These are phyloP conservation scores for Zygoascus tannicola DNA, from an alignment of 805 yeast genomes.

Conservation along the genomic window DNA sequence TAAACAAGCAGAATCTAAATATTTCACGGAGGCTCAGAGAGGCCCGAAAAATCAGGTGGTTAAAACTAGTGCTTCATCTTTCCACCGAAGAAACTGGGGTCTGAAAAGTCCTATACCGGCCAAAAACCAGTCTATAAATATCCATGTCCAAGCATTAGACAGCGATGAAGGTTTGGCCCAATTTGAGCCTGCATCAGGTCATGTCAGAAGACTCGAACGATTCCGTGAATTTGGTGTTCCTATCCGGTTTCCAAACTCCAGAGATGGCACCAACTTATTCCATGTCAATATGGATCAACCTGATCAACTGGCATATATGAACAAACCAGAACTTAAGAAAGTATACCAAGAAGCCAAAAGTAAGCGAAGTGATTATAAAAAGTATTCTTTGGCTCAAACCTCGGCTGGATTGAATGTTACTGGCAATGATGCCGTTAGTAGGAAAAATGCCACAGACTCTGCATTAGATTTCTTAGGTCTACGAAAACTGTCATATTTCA, in stretches of 20 bases:
- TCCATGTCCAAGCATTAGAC: constrained; percentile 22
- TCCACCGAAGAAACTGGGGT: constrained; percentile 30
- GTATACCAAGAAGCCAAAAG: constrained; percentile 13
- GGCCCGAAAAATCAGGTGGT: constrained; percentile 25
- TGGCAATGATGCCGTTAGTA: not conserved
- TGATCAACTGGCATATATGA: constrained; percentile 5
- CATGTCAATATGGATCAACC: constrained; percentile 11
- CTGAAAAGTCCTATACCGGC: constrained; percentile 24
- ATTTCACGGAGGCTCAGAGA: constrained; percentile 5
- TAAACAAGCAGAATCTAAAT: not conserved
- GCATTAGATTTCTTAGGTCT: constrained; percentile 8
- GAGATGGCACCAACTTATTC: constrained; percentile 12
- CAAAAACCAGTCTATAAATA: constrained; percentile 19
- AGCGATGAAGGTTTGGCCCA: constrained; percentile 24
- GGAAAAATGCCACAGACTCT: not conserved
- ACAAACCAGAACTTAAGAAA: constrained; percentile 13
- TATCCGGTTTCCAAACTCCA: constrained; percentile 11
- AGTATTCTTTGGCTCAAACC: constrained; percentile 4
- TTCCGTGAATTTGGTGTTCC: constrained; percentile 25
- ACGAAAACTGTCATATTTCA: not conserved
- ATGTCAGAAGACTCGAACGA: constrained; percentile 21
- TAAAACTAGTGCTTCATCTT: constrained; percentile 25
- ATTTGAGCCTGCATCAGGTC: constrained; percentile 20
- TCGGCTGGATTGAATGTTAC: not conserved
- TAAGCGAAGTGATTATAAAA: constrained; percentile 10